Evolutionary conservation across 1,284 basidiomycete species (phyloP), one percentile per base, ranked within the genome.

Genomic region (Flammula alnicola): DNA sequence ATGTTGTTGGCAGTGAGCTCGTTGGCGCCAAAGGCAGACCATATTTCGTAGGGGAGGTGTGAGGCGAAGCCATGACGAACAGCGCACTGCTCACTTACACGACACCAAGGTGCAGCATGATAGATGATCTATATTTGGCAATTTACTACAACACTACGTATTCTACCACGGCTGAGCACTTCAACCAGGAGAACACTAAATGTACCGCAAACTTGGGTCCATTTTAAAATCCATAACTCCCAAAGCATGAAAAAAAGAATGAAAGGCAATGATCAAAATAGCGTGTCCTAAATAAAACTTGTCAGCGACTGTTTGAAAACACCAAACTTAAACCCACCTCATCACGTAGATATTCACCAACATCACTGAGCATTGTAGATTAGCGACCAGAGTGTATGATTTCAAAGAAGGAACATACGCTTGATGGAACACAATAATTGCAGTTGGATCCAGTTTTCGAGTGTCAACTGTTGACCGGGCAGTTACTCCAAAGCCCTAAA

Each of bases 341-440:
- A 65, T 98, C 95, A 64, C 95, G 85, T 42, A 98, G 75, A 67
- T 97, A 98, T 76, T 98, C 95, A 51, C 95, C 95, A 17, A 97
- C 91, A 71, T 98, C 95, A 42, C 92, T 95, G 20, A 31, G 41
- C 20, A 22, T 32, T 22, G 23, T 39, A 35, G 44, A 14, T 41
- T 22, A 48, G 23, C 26, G 10, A 51, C n/a, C 17, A 23, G 12
- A 16, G 10, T n/a, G 19, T 19, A 12, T 52, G 29, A 50, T n/a
- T 10, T 40, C 11, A 19, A 40, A 33, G 26, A 19, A 23, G 22
- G 53, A 45, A 75, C 90, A 60, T 68, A 95, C 90, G 97, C 91
- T 78, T 99, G 97, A 68, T 99, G 97, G 74, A 99, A 99, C 4
- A 98, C 96, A 51, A 99, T 88, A 59, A 99, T 98, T 14, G 93